Evolutionary conservation across 2,329 filamentous ascomycete species (phyloP), one percentile per base, ranked within the genome.

Genomic region (Neofusicoccum umdonicola): DNA sequence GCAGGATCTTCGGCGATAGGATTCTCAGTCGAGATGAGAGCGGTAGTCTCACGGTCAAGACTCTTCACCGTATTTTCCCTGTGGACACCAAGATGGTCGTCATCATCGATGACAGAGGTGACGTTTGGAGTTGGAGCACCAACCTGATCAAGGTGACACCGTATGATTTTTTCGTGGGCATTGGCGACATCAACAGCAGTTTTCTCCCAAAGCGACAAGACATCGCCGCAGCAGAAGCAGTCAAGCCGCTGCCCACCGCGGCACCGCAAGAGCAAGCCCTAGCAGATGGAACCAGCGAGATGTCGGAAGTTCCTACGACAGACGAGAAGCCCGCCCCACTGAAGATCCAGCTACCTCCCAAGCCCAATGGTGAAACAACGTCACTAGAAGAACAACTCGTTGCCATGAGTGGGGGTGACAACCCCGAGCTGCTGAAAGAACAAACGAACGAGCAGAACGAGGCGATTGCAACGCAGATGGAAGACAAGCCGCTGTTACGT

Each of bases 31-130:
- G 95, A 72, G 94, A 98, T 75, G 95, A 99, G 79, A 99, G 96
- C 74, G 94, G 94, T 63, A 97, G 90, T 76, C 88, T 98, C 76
- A 91, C 90, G 2, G 88, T 90, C 66, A 99, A 99, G 83, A 95
- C 89, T 69, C 81, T 99, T 35, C 91, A 95, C 73, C 87, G 95
- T 7, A 79, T 99, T 13, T 99, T 99, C 76, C 95, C 96, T 4
- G 92, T 97, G 66, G 96, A 96, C 78, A 98, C 94, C 5, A 94
- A 96, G 78, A 99, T 99, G 95, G 96, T 97, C 0, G 93, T 97
- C 65, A 97, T 99, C 71, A 99, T 99, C 69, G 95, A 99, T 74
- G 95, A 99, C 77, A 87, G 95, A 69, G 92, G 92, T 62, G 95
- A 99, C 75, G 94, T 99, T 7, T 99, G 95, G 95, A 87, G 89